Percentiles rank a stretch among this genome's conserved stretches.
phyloP scores from a whole-genome alignment of 352 stramenopile species.

The Pythium aristosporum region DNA sequence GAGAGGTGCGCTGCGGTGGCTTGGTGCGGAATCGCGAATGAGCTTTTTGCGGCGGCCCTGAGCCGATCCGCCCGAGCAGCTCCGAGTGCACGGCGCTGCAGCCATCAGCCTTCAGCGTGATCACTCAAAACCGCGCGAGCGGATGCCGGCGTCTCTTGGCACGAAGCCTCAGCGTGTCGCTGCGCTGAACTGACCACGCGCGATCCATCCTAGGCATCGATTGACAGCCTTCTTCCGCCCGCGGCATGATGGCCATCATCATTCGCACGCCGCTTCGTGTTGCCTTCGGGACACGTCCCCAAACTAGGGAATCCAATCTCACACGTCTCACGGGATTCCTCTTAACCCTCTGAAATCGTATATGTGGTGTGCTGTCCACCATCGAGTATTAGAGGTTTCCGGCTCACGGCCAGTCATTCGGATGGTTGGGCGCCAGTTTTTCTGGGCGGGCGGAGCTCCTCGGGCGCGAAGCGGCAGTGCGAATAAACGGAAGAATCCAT shows the following conservation, averaged over 20 bases:
- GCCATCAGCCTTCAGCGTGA: conserved; percentile 17
- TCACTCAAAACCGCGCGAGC: background rate
- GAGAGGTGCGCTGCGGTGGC: background rate
- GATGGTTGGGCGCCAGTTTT: background rate
- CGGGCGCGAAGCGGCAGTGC: conserved; percentile 17
- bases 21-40: conserved; percentile 15
- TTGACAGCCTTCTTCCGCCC: conserved; percentile 10
- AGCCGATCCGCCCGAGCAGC: conserved; percentile 9
- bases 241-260: background rate
- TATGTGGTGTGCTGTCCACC: conserved; percentile 3
- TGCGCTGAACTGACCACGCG: background rate
- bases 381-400: conserved; percentile 29
- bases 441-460: conserved; percentile 5
- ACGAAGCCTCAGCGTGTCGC: background rate
- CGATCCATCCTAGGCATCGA: background rate
- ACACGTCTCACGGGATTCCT: conserved; percentile 22
- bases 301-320: background rate
- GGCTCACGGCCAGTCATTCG: conserved; percentile 17
- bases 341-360: conserved; percentile 9
- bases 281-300: conserved; percentile 8
- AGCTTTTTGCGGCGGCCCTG: background rate
- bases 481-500: conserved; percentile 8
- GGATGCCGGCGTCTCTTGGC: conserved; percentile 10
- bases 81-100: conserved; percentile 13
- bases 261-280: background rate